Base-by-base conservation (phyloP, 345 rosid species). In the Gossypium herbaceum region DNA sequence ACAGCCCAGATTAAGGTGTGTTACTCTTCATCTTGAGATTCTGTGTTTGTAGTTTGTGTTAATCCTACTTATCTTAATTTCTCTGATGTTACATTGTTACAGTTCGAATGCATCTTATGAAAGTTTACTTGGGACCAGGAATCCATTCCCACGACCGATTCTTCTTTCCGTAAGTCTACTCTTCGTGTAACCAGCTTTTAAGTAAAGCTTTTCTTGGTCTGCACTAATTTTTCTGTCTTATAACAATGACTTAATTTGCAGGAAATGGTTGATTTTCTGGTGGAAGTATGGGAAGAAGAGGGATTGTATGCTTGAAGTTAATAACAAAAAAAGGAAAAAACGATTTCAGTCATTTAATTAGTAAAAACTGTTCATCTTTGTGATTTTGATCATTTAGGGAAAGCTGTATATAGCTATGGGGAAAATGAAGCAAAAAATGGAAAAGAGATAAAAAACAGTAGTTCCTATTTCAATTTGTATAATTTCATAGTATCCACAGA, bases 191-290 rank as follows among this genome's bases (percentile, higher is more conserved):
- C 19, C 51, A 43, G 12, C 68, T n/a, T 3, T 20, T 29, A 63
- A 7, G 25, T 34, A 68, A 9, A 9, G n/a, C 4, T 61, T 39
- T 6, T 7, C 29, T 15, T 52, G 3, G 16, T 59, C 41, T 19
- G 20, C 25, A n/a, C 56, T 12, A 22, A 2, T 43, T 52, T 27
- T 68, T 51, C 45, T 13, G 57, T n/a, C 70, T 4, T 25, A 7
- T 57, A 22, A 29, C 3, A 19, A 17, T 9, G 63, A 24, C 13
- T 44, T 65, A 34, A 78, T 72, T 47, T 58, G 51, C 85, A 86
- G 89, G 89, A 86, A 84, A 86, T 88, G 91, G 77, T 88, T 48
- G 89, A 86, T 66, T 85, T 88, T 74, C 81, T 88, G 41, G 91
- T 82, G 65, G 88, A 84, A 58, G 79, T 85, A 7, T 84, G 89